These are phyloP conservation scores for Didymella keratinophila DNA, from an alignment of 2,329 filamentous ascomycete genomes.

Conservation along the genomic window DNA sequence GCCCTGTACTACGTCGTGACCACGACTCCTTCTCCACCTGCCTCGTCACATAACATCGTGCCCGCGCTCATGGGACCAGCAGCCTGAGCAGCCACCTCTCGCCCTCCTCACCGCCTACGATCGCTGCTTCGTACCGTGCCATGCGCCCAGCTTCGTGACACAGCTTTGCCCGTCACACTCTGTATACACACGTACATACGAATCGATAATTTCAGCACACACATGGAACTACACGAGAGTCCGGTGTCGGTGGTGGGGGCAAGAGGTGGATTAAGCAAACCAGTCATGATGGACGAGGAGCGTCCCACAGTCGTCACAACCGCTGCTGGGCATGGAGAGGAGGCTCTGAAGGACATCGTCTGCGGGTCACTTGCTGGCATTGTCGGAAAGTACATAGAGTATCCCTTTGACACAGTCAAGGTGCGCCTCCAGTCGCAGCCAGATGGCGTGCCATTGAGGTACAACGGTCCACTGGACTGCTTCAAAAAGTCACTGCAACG, in stretches of 20 bases:
- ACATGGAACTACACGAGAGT: slow-evolving; percentile 45
- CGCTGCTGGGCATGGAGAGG: slow-evolving; percentile 58
- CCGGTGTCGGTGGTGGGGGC: slow-evolving; percentile 44
- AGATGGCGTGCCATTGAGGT: slow-evolving; percentile 79
- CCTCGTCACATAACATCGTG: slow-evolving; percentile 19
- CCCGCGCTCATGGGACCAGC: slow-evolving; percentile 27
- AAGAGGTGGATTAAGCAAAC: slow-evolving; percentile 32
- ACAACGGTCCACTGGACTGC: slow-evolving; percentile 89
- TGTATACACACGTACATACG: slow-evolving; percentile 18
- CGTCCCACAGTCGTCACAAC: slow-evolving; percentile 24
- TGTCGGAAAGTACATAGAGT: slow-evolving; percentile 95
- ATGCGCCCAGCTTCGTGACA: slow-evolving; percentile 35
- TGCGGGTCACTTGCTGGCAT: slow-evolving; percentile 93
- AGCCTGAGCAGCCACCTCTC: slow-evolving; percentile 33
- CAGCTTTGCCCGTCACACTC: slow-evolving; percentile 7
- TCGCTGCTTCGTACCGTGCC: slow-evolving; percentile 32
- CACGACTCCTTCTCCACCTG: slow-evolving; percentile 23
- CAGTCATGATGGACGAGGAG: slow-evolving; percentile 32
- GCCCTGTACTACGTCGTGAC: slow-evolving; percentile 31
- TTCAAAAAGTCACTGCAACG: slow-evolving; percentile 83
- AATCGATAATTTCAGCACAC: slow-evolving; percentile 13
- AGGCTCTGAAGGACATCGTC: slow-evolving; percentile 83
- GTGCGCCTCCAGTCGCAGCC: slow-evolving; percentile 97
- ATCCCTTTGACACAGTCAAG: slow-evolving; percentile 98
- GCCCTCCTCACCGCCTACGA: slow-evolving; percentile 42